A percentile compares a stretch with the other conserved stretches of the same genome.
These are phyloP conservation scores for Ophiostoma pallidulum DNA, from an alignment of 2,329 filamentous ascomycete species.

Conservation along the genomic window DNA sequence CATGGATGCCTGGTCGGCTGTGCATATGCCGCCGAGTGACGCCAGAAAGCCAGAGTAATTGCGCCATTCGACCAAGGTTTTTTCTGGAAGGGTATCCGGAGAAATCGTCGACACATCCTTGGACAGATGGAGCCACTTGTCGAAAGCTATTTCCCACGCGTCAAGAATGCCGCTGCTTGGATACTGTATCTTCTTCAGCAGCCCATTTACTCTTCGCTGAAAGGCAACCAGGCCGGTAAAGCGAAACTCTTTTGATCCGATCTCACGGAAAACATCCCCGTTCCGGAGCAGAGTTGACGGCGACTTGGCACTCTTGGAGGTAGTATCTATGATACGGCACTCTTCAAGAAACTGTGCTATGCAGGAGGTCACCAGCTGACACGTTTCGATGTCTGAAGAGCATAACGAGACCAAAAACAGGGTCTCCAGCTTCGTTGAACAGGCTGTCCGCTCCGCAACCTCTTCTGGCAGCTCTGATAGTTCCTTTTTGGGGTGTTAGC, in stretches of 20 bases:
- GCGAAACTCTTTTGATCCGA: conserved; percentile 53
- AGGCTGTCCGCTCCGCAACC: conserved; percentile 42
- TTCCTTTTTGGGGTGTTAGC: conserved; percentile 33
- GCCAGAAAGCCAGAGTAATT: conserved; percentile 61
- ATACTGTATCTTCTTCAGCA: conserved; percentile 50
- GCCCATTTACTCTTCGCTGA: conserved; percentile 53
- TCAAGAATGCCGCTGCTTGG: conserved; percentile 58
- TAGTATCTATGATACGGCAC: conserved; percentile 43
- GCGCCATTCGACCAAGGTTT: conserved; percentile 52
- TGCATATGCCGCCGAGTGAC: conserved; percentile 56
- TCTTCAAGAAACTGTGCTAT: conserved; percentile 55
- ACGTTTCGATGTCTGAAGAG: conserved; percentile 55
- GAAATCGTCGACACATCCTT: conserved; percentile 50
- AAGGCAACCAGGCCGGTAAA: conserved; percentile 62
- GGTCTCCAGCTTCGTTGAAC: conserved; percentile 50
- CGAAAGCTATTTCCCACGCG: conserved; percentile 58
- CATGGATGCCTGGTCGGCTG: conserved; percentile 46
- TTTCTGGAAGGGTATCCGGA: conserved; percentile 44
- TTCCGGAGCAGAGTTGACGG: conserved; percentile 49
- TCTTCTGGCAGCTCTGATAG: conserved; percentile 45
- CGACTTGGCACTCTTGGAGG: conserved; percentile 40
- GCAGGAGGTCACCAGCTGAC: conserved; percentile 53
- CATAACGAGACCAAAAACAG: conserved; percentile 54
- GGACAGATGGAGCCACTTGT: conserved; percentile 54
- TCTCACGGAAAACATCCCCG: conserved; percentile 49